Evolutionary conservation across 257 asterid genomes (phyloP).

Genomic region (Solanum clarkiae): DNA sequence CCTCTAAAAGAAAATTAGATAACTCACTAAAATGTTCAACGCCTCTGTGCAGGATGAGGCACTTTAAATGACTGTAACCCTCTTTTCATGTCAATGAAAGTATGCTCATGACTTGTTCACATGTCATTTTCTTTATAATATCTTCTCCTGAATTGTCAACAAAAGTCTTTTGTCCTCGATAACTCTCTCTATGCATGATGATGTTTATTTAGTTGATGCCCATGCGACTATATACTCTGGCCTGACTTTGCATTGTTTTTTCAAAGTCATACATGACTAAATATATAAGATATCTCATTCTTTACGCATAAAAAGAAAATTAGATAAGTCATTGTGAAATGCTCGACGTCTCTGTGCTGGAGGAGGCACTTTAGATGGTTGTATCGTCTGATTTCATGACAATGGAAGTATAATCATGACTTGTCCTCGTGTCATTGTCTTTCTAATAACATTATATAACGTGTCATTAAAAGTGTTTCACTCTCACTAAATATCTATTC

Average conservation of each 20-base stretch:
- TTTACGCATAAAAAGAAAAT: not conserved
- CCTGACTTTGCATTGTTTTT: not conserved
- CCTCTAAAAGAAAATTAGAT: not conserved
- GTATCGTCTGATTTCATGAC: conserved; percentile 17
- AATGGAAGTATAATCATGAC: conserved; percentile 11
- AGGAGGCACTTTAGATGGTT: conserved; percentile 34
- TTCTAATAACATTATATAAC: not conserved
- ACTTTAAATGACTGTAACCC: conserved; percentile 19
- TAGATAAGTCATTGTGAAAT: conserved; percentile 5
- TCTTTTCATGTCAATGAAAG: conserved; percentile 19
- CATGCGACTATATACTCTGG: not conserved
- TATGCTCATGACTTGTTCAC: conserved; percentile 8
- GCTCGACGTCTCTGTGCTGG: conserved; percentile 20
- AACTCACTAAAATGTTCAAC: conserved; percentile 7
- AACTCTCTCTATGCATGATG: not conserved
- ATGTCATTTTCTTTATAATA: not conserved
- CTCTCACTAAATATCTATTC: not conserved
- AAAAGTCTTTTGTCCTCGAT: not conserved
- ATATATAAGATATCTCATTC: not conserved
- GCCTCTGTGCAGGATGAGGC: conserved; percentile 37
- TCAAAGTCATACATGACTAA: not conserved
- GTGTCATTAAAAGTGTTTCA: not conserved
- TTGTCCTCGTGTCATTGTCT: not conserved
- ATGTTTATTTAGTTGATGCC: not conserved
- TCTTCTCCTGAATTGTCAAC: not conserved